Evolutionary conservation across 106 monocot species (phyloP).

Genomic region (Phalaenopsis equestris): DNA sequence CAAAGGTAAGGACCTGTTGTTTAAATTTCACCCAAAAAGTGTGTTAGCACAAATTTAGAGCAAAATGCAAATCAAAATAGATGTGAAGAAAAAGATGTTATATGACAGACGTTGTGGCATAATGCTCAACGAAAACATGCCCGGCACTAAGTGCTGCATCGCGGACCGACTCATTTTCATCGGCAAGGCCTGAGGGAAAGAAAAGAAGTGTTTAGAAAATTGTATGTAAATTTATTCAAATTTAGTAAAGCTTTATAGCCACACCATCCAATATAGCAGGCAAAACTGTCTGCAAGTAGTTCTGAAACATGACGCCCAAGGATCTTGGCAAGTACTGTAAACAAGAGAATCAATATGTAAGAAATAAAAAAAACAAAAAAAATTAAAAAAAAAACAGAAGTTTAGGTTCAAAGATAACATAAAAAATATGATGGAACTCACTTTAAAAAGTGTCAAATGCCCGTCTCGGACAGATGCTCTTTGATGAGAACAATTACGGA

Average conservation of each 20-base stretch:
- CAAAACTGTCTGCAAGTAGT: constrained; percentile 79
- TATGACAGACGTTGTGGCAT: constrained; percentile 74
- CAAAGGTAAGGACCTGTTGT: constrained; percentile 75
- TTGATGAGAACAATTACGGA: constrained; percentile 88
- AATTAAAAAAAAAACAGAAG: background rate
- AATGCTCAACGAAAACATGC: constrained; percentile 99
- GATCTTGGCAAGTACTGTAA: constrained; percentile 92
- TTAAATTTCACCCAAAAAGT: background rate
- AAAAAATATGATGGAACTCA: constrained; percentile 11
- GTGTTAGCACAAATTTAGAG: constrained; percentile 9
- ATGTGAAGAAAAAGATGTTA: background rate
- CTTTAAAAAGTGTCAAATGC: constrained; percentile 84
- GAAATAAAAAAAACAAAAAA: background rate
- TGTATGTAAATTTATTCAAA: background rate
- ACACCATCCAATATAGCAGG: constrained; percentile 95
- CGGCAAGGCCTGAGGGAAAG: constrained; percentile 72
- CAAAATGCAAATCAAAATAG: background rate
- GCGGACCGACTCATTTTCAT: constrained; percentile 99
- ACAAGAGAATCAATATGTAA: background rate
- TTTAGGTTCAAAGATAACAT: background rate
- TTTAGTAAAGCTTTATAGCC: constrained; percentile 13
- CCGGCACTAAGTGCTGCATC: constrained; percentile 97
- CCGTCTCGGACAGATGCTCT: constrained; percentile 96
- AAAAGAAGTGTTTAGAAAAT: constrained; percentile 9
- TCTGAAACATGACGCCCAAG: constrained; percentile 83